phyloP scores from a whole-genome alignment of 2,329 filamentous ascomycete species.

The Penicillium aurantiogriseum region DNA sequence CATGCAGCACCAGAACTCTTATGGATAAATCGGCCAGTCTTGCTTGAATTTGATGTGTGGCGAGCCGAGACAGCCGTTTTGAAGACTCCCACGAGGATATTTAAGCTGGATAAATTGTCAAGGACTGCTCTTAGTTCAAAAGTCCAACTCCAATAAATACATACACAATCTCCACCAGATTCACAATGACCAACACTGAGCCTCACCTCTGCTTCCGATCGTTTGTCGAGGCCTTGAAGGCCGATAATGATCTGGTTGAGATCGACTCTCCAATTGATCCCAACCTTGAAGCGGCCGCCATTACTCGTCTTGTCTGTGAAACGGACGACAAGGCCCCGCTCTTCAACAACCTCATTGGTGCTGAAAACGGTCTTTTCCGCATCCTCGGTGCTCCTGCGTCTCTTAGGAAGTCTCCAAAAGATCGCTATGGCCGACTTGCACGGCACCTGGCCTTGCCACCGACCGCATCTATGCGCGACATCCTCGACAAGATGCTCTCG shows the following conservation, averaged over 20 bases:
- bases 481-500: conserved; percentile 8
- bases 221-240: conserved; percentile 46
- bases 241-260: conserved; percentile 48
- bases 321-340: conserved; percentile 50
- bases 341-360: conserved; percentile 53
- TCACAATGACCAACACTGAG: conserved; percentile 11
- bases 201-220: conserved; percentile 45
- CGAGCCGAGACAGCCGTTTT: neutral
- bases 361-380: conserved; percentile 47
- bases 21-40: neutral
- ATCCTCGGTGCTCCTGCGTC: conserved; percentile 49
- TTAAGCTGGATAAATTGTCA: neutral
- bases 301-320: conserved; percentile 49
- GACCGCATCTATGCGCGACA: conserved; percentile 15
- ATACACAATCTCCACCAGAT: neutral
- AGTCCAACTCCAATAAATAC: neutral
- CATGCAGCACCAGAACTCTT: neutral
- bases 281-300: conserved; percentile 49
- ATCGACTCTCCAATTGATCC: conserved; percentile 45
- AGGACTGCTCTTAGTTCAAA: neutral
- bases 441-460: conserved; percentile 1
- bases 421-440: conserved; percentile 25
- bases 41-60: neutral
- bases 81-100: neutral
- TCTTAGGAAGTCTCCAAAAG: conserved; percentile 31